These are phyloP conservation scores for Salix koriyanagi DNA, from an alignment of 345 rosid genomes.

Conservation along the genomic window DNA sequence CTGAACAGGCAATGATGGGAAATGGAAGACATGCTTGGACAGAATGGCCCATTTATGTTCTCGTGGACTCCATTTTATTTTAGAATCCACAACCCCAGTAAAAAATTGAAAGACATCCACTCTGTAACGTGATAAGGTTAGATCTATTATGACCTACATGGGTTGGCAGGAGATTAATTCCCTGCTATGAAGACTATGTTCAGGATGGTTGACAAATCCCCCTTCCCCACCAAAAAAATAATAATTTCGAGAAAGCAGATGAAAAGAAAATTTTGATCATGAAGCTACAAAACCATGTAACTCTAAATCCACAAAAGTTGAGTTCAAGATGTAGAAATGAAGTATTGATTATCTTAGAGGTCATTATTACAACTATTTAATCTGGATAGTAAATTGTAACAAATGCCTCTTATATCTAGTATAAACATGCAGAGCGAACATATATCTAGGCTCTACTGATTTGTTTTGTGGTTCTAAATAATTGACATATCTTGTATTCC, in stretches of 20 bases:
- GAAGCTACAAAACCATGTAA: background rate
- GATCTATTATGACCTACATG: constrained; percentile 32
- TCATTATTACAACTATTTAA: background rate
- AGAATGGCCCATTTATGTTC: constrained; percentile 22
- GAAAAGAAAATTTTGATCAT: background rate
- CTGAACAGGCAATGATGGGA: constrained; percentile 36
- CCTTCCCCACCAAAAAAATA: background rate
- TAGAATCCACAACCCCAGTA: constrained; percentile 8
- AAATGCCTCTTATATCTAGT: background rate
- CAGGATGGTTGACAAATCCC: constrained; percentile 4
- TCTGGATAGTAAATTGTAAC: background rate
- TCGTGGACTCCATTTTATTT: constrained; percentile 3
- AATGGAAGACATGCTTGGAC: constrained; percentile 17
- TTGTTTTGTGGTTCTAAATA: background rate
- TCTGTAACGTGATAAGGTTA: constrained; percentile 26
- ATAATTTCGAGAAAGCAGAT: background rate
- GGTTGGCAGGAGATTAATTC: constrained; percentile 28
- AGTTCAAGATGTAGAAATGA: constrained; percentile 11
- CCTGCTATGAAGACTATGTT: constrained; percentile 28
- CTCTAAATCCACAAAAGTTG: background rate
- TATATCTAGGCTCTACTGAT: background rate
- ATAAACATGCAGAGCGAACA: background rate
- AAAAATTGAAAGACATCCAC: constrained; percentile 2
- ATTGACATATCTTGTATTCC: background rate
- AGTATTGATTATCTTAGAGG: background rate